Evolutionary conservation across 2,329 filamentous ascomycete species (phyloP).

Genomic region (Calonectria crousiana): DNA sequence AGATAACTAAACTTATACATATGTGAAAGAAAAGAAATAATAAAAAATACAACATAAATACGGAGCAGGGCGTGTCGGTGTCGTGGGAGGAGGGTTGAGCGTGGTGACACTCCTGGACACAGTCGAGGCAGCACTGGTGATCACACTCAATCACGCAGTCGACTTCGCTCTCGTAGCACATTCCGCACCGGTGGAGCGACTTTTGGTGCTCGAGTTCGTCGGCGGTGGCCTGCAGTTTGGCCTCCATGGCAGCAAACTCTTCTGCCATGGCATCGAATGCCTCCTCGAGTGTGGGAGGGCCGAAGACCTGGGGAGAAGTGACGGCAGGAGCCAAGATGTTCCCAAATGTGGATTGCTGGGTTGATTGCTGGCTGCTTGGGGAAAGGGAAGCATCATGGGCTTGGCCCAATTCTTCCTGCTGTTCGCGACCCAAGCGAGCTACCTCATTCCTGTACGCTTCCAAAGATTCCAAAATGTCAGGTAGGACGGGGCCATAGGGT

Average conservation of each 20-base stretch:
- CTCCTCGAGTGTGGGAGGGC: not conserved
- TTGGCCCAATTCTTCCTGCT: not conserved
- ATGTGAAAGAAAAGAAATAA: too few relatives aligned
- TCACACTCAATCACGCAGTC: slow-evolving; percentile 13
- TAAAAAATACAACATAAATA: too few relatives aligned
- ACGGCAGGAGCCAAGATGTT: not conserved
- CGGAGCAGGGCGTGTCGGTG: not conserved
- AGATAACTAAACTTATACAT: too few relatives aligned
- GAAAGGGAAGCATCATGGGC: not conserved
- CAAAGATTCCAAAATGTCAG: not conserved
- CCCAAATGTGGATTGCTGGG: not conserved
- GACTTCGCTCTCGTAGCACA: slow-evolving; percentile 15
- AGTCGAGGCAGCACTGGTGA: slow-evolving; percentile 10
- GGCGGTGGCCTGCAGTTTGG: not conserved
- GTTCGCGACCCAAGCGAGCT: not conserved
- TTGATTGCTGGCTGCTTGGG: not conserved
- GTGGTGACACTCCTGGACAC: slow-evolving; percentile 1
- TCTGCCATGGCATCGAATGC: not conserved
- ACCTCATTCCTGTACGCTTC: not conserved
- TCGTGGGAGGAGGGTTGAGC: not conserved
- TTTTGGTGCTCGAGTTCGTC: slow-evolving; percentile 4
- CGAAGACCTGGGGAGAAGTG: not conserved
- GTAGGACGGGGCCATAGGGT: not conserved
- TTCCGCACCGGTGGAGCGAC: slow-evolving; percentile 6
- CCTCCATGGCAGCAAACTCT: not conserved